These are phyloP conservation scores for Pichia sp. DNA, from an alignment of 1,139 yeast species.

Conservation along the genomic window DNA sequence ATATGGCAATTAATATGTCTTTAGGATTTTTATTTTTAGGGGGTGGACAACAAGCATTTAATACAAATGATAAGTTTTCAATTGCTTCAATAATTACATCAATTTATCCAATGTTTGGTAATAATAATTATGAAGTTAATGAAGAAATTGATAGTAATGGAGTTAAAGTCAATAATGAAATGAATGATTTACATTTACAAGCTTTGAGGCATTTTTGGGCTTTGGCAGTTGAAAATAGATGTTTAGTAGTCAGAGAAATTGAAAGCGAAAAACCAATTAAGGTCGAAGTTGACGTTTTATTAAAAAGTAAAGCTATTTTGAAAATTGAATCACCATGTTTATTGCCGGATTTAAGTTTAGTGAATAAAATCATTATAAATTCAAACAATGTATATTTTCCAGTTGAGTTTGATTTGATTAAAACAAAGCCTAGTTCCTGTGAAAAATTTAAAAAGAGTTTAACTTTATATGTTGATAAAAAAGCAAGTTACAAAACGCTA, in stretches of 20 bases:
- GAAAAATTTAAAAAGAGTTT: conserved; percentile 41
- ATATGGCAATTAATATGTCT: conserved; percentile 75
- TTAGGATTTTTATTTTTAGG: conserved; percentile 85
- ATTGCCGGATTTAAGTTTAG: conserved; percentile 52
- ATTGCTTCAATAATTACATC: conserved; percentile 71
- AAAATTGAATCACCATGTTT: conserved; percentile 54
- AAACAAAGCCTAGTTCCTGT: conserved; percentile 30
- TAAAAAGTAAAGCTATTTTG: conserved; percentile 35
- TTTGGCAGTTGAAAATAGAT: conserved; percentile 72
- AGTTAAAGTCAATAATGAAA: not conserved
- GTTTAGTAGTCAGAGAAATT: conserved; percentile 69
- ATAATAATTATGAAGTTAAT: conserved; percentile 18
- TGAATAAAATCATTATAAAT: conserved; percentile 36
- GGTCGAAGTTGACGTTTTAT: conserved; percentile 43
- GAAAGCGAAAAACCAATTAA: conserved; percentile 48
- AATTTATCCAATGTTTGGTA: conserved; percentile 67
- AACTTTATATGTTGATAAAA: conserved; percentile 46
- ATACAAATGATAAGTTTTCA: conserved; percentile 52
- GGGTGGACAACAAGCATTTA: conserved; percentile 84
- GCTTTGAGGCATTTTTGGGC: conserved; percentile 93
- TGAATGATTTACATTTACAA: conserved; percentile 60
- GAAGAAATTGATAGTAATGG: conserved; percentile 19
- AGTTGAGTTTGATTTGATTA: conserved; percentile 21
- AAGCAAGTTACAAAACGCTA: conserved; percentile 35
- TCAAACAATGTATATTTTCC: conserved; percentile 27